Percentiles rank a stretch among this genome's conserved stretches.
These are phyloP conservation scores for Linnemannia zychae DNA, from an alignment of 192 early-diverging fungal genomes.

Conservation along the genomic window DNA sequence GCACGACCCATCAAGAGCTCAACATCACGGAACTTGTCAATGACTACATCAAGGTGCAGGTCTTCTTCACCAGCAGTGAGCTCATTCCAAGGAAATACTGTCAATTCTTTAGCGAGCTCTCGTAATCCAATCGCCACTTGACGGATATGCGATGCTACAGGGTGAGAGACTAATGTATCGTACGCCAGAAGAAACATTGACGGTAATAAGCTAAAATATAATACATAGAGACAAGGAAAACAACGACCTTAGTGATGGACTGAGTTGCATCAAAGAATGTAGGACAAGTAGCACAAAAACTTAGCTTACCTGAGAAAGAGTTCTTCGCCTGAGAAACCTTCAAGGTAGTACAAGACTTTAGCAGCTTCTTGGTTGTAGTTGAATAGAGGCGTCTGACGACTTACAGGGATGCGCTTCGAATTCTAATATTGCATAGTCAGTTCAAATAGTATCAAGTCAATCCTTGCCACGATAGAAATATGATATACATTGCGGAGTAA, in stretches of 20 bases:
- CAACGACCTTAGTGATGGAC: neutral
- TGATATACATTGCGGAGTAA: too few species aligned
- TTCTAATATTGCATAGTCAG: slow-evolving; percentile 51
- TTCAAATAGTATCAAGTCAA: too few species aligned
- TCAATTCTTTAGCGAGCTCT: slow-evolving; percentile 50
- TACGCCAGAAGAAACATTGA: slow-evolving; percentile 81
- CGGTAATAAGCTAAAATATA: slow-evolving; percentile 16
- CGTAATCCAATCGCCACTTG: slow-evolving; percentile 56
- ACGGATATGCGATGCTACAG: slow-evolving; percentile 60
- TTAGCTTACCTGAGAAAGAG: slow-evolving; percentile 33
- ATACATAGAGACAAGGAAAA: neutral
- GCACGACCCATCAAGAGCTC: slow-evolving; percentile 66
- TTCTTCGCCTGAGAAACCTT: slow-evolving; percentile 14
- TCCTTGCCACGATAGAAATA: neutral
- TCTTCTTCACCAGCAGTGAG: slow-evolving; percentile 40
- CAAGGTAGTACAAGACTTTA: slow-evolving; percentile 64
- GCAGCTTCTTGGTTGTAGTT: slow-evolving; percentile 82
- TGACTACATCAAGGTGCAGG: slow-evolving; percentile 45
- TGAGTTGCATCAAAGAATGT: too few species aligned
- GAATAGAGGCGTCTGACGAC: slow-evolving; percentile 85
- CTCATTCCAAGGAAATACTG: slow-evolving; percentile 62
- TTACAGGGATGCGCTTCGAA: slow-evolving; percentile 68
- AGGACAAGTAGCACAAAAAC: neutral
- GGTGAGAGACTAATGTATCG: slow-evolving; percentile 75
- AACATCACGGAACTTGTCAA: slow-evolving; percentile 54